Percentiles rank a stretch among this genome's conserved stretches.
These are phyloP conservation scores for Blastobotrys niveus DNA, from an alignment of 1,139 yeast genomes.

Conservation along the genomic window DNA sequence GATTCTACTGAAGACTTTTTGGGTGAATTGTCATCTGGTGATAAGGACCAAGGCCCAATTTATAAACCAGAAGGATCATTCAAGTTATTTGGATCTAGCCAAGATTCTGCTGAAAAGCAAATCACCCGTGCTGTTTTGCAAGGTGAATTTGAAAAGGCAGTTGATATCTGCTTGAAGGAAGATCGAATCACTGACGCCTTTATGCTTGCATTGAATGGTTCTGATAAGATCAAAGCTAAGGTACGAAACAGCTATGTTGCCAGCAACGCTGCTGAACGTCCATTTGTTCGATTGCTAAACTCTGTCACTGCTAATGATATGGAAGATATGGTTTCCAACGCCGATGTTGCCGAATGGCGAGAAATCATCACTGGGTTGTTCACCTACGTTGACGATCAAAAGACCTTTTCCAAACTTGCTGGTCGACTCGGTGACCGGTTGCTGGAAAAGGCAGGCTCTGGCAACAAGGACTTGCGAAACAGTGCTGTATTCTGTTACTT, in stretches of 20 bases:
- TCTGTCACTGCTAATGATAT: slow-evolving; percentile 56
- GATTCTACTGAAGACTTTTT: slow-evolving; percentile 33
- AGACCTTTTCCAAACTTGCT: slow-evolving; percentile 48
- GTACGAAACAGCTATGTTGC: slow-evolving; percentile 69
- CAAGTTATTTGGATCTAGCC: slow-evolving; percentile 36
- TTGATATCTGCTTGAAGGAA: slow-evolving; percentile 57
- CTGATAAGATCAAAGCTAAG: slow-evolving; percentile 49
- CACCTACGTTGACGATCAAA: slow-evolving; percentile 44
- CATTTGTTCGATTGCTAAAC: slow-evolving; percentile 69
- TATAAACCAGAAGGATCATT: slow-evolving; percentile 42
- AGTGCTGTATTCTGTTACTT: slow-evolving; percentile 74
- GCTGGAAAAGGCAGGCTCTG: slow-evolving; percentile 31
- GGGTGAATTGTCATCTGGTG: slow-evolving; percentile 20
- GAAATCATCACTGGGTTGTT: slow-evolving; percentile 68
- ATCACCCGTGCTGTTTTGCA: slow-evolving; percentile 54
- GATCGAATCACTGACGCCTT: slow-evolving; percentile 73
- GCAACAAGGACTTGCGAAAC: slow-evolving; percentile 44
- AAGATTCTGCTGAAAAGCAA: slow-evolving; percentile 42
- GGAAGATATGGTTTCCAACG: slow-evolving; percentile 70
- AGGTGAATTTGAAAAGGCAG: slow-evolving; percentile 65
- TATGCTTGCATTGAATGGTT: slow-evolving; percentile 69
- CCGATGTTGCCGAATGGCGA: slow-evolving; percentile 77
- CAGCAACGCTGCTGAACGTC: slow-evolving; percentile 47
- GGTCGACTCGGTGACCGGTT: slow-evolving; percentile 71
- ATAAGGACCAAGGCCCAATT: slow-evolving; percentile 20